Base-by-base conservation (phyloP, 1,139 yeast genomes). In the Zhuliangozyma parablackwelliae region DNA sequence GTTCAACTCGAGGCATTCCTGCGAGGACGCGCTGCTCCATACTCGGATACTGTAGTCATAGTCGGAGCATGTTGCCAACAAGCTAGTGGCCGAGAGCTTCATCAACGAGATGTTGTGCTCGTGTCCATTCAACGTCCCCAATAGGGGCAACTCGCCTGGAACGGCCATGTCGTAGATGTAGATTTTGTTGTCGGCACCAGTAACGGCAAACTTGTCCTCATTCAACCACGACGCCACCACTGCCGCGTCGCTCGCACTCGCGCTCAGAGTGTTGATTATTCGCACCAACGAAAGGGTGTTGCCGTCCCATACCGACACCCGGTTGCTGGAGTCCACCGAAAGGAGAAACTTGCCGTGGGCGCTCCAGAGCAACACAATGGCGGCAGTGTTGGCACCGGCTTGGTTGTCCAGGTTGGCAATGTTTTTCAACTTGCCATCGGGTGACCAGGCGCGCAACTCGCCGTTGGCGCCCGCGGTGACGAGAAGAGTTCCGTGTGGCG, bases 1-100 rank as follows among this genome's bases (percentile, higher is more conserved):
- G 35, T 56, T 60, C 30, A 69, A 48, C 31, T 59, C 65, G 11
- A 61, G 43, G n/a, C 59, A 51, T 26, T 66, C 69, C 38, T 73
- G 78, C 16, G 77, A 60, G 23, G 78, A 72, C 20, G 75, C 72
- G 25, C 86, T 80, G 49, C 71, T 74, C 96, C 96, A 89, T 11
- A 88, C 65, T 48, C 87, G 75, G 9, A 88, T 69, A 0, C 75
- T 63, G 40, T 76, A 73, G 53, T 89, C 96, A 30, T 45, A 52
- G 53, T 86, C 95, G 2, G 94, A 80, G 10, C 86, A 80, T 1
- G 90, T 78, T 1, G 88, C 80, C 32, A 89, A 65, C 30, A 82
- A 56, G 45, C 75, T 78, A 5, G 75, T 63, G 2, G 57, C 54
- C 47, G 82, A 79, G 54, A 82, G 86, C 30, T 62, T 59, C 11